A percentile compares a stretch with the other conserved stretches of the same genome.
Evolutionary conservation across 2,329 filamentous ascomycete species (phyloP).

Genomic region (Colletotrichum sp.): DNA sequence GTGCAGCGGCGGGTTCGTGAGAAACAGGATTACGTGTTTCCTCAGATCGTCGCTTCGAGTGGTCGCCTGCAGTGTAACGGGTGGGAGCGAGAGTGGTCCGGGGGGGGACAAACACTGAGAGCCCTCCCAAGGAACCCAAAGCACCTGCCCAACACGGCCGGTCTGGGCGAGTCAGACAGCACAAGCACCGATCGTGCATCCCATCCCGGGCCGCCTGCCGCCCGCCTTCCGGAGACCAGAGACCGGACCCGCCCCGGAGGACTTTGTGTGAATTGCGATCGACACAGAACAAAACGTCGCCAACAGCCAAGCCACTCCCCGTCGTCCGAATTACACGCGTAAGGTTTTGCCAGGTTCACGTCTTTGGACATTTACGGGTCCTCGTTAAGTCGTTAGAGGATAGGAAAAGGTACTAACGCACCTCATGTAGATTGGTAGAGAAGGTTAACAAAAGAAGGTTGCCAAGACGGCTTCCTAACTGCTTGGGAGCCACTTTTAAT

Average conservation of each 20-base stretch:
- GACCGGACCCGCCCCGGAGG: background rate
- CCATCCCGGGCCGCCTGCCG: background rate
- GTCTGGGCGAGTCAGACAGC: background rate
- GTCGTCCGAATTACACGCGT: background rate
- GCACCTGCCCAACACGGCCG: background rate
- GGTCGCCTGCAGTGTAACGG: background rate
- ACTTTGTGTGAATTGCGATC: background rate
- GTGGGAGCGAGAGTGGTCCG: background rate
- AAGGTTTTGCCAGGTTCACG: background rate
- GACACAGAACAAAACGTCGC: background rate
- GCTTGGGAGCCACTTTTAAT: background rate
- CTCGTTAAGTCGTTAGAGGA: background rate
- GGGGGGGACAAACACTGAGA: background rate
- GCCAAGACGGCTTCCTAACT: background rate
- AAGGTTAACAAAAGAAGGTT: background rate
- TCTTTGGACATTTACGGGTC: background rate
- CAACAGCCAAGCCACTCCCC: background rate
- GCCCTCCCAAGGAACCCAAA: background rate
- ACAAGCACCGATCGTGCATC: background rate
- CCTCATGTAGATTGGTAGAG: background rate
- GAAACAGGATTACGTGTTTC: background rate
- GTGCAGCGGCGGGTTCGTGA: background rate
- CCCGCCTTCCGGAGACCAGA: background rate
- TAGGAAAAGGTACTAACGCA: background rate
- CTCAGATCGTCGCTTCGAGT: background rate